phyloP scores from a whole-genome alignment of 768 basidiomycete species.

The Termitomyces titanicus region DNA sequence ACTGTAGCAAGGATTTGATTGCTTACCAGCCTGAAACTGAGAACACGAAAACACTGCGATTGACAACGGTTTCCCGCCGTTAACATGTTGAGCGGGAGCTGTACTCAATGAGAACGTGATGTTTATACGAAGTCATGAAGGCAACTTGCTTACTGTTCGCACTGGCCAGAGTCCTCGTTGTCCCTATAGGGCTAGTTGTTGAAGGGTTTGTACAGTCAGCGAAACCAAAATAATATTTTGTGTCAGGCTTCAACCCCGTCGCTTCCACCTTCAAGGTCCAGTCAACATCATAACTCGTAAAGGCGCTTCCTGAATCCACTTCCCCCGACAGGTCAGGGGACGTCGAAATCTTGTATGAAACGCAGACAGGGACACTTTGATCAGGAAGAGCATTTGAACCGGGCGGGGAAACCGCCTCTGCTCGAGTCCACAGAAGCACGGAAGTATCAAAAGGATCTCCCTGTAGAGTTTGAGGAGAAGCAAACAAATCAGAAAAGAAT shows the following conservation, averaged over 20 bases:
- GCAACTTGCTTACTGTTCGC: not conserved
- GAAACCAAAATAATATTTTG: constrained; percentile 43
- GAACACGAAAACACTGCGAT: not conserved
- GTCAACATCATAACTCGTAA: constrained; percentile 56
- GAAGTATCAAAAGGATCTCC: constrained; percentile 54
- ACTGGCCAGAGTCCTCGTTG: constrained; percentile 36
- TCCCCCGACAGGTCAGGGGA: constrained; percentile 29
- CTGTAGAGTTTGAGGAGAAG: constrained; percentile 18
- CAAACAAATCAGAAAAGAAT: not conserved
- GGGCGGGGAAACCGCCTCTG: constrained; percentile 31
- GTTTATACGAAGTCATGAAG: not conserved
- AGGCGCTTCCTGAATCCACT: constrained; percentile 44
- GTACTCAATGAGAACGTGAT: not conserved
- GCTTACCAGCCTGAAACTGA: not conserved
- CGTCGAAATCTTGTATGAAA: constrained; percentile 41
- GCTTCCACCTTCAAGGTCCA: constrained; percentile 62
- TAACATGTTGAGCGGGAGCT: not conserved
- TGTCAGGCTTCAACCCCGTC: constrained; percentile 43
- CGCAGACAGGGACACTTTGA: constrained; percentile 34
- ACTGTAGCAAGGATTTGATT: not conserved
- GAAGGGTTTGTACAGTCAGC: constrained; percentile 46
- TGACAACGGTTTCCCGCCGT: not conserved
- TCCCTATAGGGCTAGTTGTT: constrained; percentile 43
- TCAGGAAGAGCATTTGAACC: too few species aligned
- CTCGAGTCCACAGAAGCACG: constrained; percentile 57